Evolutionary conservation across 768 basidiomycete genomes (phyloP), one percentile per base, ranked within the genome.

Genomic region (Boletus vermiculosoides): DNA sequence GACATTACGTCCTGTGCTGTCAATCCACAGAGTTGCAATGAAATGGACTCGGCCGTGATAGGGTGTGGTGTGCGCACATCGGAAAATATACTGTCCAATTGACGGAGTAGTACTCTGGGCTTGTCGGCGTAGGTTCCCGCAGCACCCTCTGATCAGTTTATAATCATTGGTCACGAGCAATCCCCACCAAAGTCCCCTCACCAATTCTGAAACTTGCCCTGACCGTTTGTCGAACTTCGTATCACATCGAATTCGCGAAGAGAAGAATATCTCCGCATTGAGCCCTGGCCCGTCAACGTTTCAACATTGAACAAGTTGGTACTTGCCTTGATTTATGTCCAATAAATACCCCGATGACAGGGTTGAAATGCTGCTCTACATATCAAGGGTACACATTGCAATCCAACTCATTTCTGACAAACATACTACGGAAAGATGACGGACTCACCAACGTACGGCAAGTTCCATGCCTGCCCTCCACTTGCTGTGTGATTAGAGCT

Each of bases 401-500:
- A 10, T 23, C 16, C 45, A 33, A 48, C 33, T 46, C 52, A 34
- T n/a, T 10, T 36, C 44, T n/a, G 34, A 34, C 34, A 34, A 34
- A 34, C 34, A 34, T 34, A 33, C 34, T n/a, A n/a, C n/a, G 36
- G n/a, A n/a, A n/a, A n/a, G n/a, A n/a, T n/a, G n/a, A n/a, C n/a
- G n/a, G n/a, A n/a, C n/a, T n/a, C n/a, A n/a, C n/a, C n/a, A n/a
- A n/a, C n/a, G n/a, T n/a, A n/a, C n/a, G n/a, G n/a, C n/a, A n/a
- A n/a, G n/a, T n/a, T n/a, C 16, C 28, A 37, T 7, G 39, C 45
- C 13, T 52, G 31, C 60, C 44, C 46, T 61, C 15, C 6, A 50
- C 42, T 50, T 52, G 42, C 55, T 57, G 61, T 49, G n/a, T 20
- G 53, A 47, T 61, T 28, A 34, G 59, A 52, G 44, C 45, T 15